These are phyloP conservation scores for Tympanopsis confertula DNA, from an alignment of 2,329 filamentous ascomycete genomes.

Conservation along the genomic window DNA sequence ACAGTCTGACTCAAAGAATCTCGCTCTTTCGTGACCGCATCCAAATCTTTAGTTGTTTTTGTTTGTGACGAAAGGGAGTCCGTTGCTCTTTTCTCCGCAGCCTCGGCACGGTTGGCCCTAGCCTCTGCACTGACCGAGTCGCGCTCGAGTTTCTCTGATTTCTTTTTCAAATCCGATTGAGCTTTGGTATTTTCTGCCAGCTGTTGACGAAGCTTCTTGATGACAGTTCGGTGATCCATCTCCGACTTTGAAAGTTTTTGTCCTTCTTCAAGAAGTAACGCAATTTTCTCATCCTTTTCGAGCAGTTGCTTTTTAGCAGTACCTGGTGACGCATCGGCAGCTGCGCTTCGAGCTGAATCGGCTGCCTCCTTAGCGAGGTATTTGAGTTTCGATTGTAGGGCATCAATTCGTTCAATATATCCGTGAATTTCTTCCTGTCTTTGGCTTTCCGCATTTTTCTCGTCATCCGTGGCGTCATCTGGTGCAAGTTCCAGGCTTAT, in stretches of 20 bases:
- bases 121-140: slow-evolving; percentile 45
- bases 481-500: neutral
- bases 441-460: slow-evolving; percentile 30
- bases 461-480: slow-evolving; percentile 12
- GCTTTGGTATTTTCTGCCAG: slow-evolving; percentile 40
- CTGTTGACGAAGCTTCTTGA: slow-evolving; percentile 69
- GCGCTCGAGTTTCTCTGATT: slow-evolving; percentile 44
- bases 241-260: slow-evolving; percentile 78
- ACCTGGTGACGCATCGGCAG: slow-evolving; percentile 47
- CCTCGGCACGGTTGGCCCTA: slow-evolving; percentile 34
- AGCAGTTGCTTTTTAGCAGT: slow-evolving; percentile 68
- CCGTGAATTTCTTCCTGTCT: slow-evolving; percentile 73
- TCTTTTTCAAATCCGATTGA: slow-evolving; percentile 29
- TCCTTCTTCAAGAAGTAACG: slow-evolving; percentile 81
- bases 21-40: neutral
- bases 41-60: neutral
- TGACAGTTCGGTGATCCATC: slow-evolving; percentile 68
- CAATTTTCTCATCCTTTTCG: slow-evolving; percentile 84
- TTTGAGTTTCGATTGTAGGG: slow-evolving; percentile 79
- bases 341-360: slow-evolving; percentile 61
- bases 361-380: slow-evolving; percentile 74
- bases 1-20: neutral
- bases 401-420: slow-evolving; percentile 83
- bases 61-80: neutral
- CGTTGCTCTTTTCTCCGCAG: slow-evolving; percentile 19